Percentiles rank a stretch among this genome's conserved stretches.
Conservation (phyloP, 1,284 basidiomycete species). For the Puccinia coronata region DNA sequence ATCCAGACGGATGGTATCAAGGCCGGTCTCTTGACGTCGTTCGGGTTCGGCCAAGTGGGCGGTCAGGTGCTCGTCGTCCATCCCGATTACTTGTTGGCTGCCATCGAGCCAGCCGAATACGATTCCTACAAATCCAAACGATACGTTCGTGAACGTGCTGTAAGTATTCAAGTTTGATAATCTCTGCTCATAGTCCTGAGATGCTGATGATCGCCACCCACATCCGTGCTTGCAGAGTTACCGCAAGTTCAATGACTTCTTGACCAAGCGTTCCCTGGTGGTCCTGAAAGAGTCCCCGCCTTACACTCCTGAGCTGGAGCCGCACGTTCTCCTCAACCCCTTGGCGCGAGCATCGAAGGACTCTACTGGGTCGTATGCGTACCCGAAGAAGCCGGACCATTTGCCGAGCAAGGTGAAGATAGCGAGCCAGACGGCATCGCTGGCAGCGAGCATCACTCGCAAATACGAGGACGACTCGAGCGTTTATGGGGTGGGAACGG, state of each 20-base stretch:
- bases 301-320: conserved; percentile 83
- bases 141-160: conserved; percentile 71
- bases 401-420: conserved; percentile 42
- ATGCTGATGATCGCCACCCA: background rate
- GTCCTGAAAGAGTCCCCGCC: conserved; percentile 94
- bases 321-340: conserved; percentile 85
- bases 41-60: conserved; percentile 99
- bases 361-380: conserved; percentile 74
- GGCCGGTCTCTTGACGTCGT: conserved; percentile 69
- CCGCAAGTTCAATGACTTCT: conserved; percentile 71
- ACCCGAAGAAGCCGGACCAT: conserved; percentile 67
- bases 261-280: conserved; percentile 65
- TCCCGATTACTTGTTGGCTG: conserved; percentile 85
- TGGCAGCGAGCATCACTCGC: conserved; percentile 69
- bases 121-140: conserved; percentile 74
- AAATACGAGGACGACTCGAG: conserved; percentile 57
- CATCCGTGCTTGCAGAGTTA: conserved; percentile 61
- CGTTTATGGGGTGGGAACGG: conserved; percentile 55
- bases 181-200: conserved; percentile 62
- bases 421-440: conserved; percentile 63
- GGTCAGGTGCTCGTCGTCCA: conserved; percentile 85
- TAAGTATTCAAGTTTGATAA: conserved; percentile 68
- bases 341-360: conserved; percentile 81
- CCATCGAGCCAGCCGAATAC: conserved; percentile 73
- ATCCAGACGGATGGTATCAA: conserved; percentile 90